Conservation (phyloP, 345 rosid species). For the Clausena lansium region DNA sequence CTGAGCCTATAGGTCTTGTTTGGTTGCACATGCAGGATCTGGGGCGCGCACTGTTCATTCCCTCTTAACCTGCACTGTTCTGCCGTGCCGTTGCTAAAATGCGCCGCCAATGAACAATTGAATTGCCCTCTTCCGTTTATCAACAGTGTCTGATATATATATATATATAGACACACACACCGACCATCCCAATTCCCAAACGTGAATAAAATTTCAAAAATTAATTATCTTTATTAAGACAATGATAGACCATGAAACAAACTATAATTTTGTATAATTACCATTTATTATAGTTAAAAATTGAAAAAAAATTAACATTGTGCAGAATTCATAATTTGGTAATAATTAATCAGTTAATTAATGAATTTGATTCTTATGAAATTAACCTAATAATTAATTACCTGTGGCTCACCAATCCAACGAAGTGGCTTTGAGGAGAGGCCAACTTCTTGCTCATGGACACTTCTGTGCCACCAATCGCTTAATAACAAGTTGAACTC, state of each 20-base stretch:
- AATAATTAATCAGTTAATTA: too few relatives aligned
- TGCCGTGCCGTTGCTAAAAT: slow-evolving; percentile 19
- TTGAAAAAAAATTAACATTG: too few relatives aligned
- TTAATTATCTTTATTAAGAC: too few relatives aligned
- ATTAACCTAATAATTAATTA: slow-evolving; percentile 4
- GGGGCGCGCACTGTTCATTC: slow-evolving; percentile 63
- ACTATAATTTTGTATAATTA: too few relatives aligned
- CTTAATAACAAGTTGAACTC: slow-evolving; percentile 62
- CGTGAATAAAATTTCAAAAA: too few relatives aligned
- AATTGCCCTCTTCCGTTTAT: slow-evolving; percentile 89
- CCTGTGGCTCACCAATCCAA: slow-evolving; percentile 90
- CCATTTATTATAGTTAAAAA: too few relatives aligned
- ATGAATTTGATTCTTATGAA: too few relatives aligned
- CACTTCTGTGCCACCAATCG: slow-evolving; percentile 79
- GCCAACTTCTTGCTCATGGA: slow-evolving; percentile 65
- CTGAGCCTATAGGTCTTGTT: slow-evolving; percentile 68
- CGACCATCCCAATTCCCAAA: too few relatives aligned
- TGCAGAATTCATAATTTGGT: too few relatives aligned
- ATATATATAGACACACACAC: too few relatives aligned
- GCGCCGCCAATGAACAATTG: slow-evolving; percentile 66
- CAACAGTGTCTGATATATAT: slow-evolving; percentile 32
- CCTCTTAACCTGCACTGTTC: slow-evolving; percentile 50
- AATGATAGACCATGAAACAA: too few relatives aligned
- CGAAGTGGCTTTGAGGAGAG: slow-evolving; percentile 67
- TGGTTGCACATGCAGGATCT: slow-evolving; percentile 43